Evolutionary conservation across 805 yeast species (phyloP), one percentile per base, ranked within the genome.

Genomic region (Saturnispora silvae): DNA sequence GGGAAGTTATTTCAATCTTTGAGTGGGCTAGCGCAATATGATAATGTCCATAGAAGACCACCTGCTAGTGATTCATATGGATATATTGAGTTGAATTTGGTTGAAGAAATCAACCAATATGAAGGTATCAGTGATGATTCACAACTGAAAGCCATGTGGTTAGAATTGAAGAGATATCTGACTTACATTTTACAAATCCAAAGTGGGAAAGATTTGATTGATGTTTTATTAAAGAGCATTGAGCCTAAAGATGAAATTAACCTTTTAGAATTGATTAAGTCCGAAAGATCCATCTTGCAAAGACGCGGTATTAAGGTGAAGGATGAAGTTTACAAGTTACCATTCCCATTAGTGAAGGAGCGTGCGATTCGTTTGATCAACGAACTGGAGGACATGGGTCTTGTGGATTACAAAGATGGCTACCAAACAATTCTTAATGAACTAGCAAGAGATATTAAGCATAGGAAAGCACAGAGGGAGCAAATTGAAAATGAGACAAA

Each of bases 121-220:
- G 31, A 32, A 17, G 38, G 23, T 14, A 11, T 28, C 4, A 30
- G 25, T 27, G 32, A 42, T 7, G 40, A 37, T 14, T 27, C 13
- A 14, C 31, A 27, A 16, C 17, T 37, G 4, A 35, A 42, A 13
- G 40, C 80, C 5, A 58, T 83, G 22, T 63, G 79, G 49, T 69
- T 84, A 37, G 86, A 84, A 51, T 85, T 81, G 1, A 89, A 89
- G 54, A 65, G 95, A 44, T 80, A 86, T 46, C 61, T 87, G n/a
- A 60, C 81, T 13, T 85, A 85, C 51, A 75, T 89, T 50, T 74
- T 87, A 44, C 76, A 86, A 45, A 82, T 92, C 5, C 96, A 92
- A 61, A 77, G 75, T 44, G 65, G 89, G 32, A 68, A 79, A 38
- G 89, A 81, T 35, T 59, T 84, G 37, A 43, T 56, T 20, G 61